Evolutionary conservation across 805 yeast species (phyloP).

Genomic region (Yarrowia deformans): DNA sequence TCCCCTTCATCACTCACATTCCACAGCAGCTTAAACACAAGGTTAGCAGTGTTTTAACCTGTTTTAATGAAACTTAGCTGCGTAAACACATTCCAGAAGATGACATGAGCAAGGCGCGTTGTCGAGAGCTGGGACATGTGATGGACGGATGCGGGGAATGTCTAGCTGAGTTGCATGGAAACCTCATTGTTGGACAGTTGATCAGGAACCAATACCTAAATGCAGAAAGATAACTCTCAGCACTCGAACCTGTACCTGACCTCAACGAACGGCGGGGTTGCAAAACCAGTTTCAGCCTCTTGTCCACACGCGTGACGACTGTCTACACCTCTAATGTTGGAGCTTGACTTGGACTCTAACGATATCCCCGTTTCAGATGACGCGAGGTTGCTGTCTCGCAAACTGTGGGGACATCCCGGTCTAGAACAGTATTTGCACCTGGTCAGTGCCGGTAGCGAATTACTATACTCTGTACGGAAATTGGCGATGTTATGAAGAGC

Average conservation of each 20-base stretch:
- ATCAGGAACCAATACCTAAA: no score
- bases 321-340: background rate
- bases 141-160: no score
- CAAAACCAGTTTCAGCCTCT: background rate
- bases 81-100: background rate
- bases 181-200: no score
- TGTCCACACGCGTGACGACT: background rate
- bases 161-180: no score
- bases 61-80: slow-evolving; percentile 7
- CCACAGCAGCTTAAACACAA: background rate
- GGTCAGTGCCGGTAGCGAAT: no score
- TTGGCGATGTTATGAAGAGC: no score
- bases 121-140: no score
- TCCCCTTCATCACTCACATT: no score
- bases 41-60: slow-evolving; percentile 11
- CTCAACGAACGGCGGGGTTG: background rate
- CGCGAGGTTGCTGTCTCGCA: slow-evolving; percentile 6
- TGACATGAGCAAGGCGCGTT: background rate
- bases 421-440: no score
- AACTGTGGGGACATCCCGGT: background rate
- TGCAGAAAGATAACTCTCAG: no score
- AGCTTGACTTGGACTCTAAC: background rate
- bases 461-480: no score
- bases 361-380: background rate
- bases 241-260: no score